Evolutionary conservation across 1,284 basidiomycete genomes (phyloP).

Genomic region (Trichosporon sp.): DNA sequence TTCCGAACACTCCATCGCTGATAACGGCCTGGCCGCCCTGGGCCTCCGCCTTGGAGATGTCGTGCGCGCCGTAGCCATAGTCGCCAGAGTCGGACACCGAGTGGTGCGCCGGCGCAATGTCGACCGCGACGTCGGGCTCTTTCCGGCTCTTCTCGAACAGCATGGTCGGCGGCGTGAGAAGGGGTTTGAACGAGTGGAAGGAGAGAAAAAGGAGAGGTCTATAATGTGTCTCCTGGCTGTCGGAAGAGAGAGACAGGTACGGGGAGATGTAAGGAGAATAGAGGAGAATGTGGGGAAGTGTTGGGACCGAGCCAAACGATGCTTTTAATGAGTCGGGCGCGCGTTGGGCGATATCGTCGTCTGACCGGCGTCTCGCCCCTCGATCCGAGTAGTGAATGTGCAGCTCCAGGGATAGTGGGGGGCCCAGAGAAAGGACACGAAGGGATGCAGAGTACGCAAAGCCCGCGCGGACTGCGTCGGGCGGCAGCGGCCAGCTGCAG

Average conservation of each 20-base stretch:
- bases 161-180: neutral
- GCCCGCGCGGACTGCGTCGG: conserved; percentile 1
- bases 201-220: neutral
- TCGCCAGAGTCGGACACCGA: neutral
- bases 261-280: neutral
- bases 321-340: conserved; percentile 1
- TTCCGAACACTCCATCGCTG: conserved; percentile 33
- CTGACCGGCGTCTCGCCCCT: neutral
- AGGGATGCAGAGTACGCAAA: neutral
- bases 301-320: neutral
- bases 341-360: neutral
- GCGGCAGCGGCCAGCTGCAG: neutral
- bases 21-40: neutral
- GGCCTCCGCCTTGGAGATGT: neutral
- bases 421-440: neutral
- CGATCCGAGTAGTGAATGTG: neutral
- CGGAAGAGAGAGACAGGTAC: neutral
- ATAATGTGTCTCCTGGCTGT: neutral
- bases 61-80: neutral
- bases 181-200: neutral
- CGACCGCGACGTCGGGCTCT: neutral
- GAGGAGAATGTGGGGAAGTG: neutral
- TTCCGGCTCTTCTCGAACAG: conserved; percentile 2
- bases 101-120: neutral
- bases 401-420: neutral